These are phyloP conservation scores for Dioscorea cayenensis DNA, from an alignment of 116 monocot genomes.

Conservation along the genomic window DNA sequence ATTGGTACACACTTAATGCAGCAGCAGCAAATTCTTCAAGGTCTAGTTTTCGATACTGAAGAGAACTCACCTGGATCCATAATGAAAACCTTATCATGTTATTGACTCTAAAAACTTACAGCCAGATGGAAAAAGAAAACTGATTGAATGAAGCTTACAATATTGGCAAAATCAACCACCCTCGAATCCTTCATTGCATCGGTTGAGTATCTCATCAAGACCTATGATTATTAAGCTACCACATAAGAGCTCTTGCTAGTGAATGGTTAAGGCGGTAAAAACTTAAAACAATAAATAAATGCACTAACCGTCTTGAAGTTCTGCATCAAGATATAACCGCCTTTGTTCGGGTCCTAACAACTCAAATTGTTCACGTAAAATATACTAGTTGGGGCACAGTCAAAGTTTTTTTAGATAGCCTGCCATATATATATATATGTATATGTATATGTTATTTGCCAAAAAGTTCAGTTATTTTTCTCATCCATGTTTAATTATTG, in stretches of 20 bases:
- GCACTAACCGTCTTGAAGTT: slow-evolving; percentile 54
- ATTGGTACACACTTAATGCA: slow-evolving; percentile 60
- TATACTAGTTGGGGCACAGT: slow-evolving; percentile 35
- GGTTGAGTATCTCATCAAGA: slow-evolving; percentile 56
- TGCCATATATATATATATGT: slow-evolving; percentile 4
- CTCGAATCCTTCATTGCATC: slow-evolving; percentile 79
- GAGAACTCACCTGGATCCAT: slow-evolving; percentile 45
- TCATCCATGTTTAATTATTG: not conserved
- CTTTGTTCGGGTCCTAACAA: slow-evolving; percentile 63
- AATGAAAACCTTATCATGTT: not conserved
- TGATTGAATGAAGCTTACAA: slow-evolving; percentile 19
- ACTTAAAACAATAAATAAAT: not conserved
- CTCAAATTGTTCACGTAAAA: slow-evolving; percentile 55
- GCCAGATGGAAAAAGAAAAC: not conserved
- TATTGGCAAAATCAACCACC: slow-evolving; percentile 61
- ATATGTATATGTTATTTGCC: not conserved
- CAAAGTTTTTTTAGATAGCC: slow-evolving; percentile 57
- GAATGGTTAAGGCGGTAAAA: not conserved
- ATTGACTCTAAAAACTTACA: not conserved
- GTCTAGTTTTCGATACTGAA: slow-evolving; percentile 65
- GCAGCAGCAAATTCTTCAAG: slow-evolving; percentile 76
- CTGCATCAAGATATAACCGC: slow-evolving; percentile 56
- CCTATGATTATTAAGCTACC: slow-evolving; percentile 19
- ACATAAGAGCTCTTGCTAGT: not conserved
- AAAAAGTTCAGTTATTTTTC: not conserved